phyloP scores from a whole-genome alignment of 192 early-diverging fungal species.

The Backusella australiensis region DNA sequence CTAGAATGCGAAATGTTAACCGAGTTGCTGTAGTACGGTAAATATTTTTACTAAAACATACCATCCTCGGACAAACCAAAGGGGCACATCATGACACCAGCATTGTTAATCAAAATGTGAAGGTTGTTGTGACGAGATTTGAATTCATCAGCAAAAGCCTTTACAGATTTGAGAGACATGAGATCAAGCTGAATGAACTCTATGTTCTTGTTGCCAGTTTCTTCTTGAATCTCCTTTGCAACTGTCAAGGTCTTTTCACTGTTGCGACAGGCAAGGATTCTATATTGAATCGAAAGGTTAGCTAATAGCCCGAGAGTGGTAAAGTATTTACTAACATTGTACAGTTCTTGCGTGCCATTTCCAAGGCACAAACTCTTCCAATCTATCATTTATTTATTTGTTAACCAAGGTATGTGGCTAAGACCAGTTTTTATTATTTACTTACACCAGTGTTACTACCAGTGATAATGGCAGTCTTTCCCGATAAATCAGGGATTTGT shows the following conservation, averaged over 20 bases:
- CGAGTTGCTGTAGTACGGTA: not conserved
- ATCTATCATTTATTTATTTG: slow-evolving; percentile 16
- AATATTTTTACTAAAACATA: not conserved
- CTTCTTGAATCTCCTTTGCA: slow-evolving; percentile 20
- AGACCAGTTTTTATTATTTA: not conserved
- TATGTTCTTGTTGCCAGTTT: slow-evolving; percentile 15
- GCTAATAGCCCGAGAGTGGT: not conserved
- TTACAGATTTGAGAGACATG: slow-evolving; percentile 37
- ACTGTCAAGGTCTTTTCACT: slow-evolving; percentile 8
- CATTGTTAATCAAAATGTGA: slow-evolving; percentile 60
- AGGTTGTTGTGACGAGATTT: slow-evolving; percentile 31
- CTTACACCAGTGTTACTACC: slow-evolving; percentile 46
- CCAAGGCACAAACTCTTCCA: slow-evolving; percentile 22
- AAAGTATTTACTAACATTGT: slow-evolving; percentile 20
- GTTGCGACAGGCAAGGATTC: slow-evolving; percentile 16
- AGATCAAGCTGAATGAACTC: slow-evolving; percentile 31
- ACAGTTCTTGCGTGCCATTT: slow-evolving; percentile 27
- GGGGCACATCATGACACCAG: slow-evolving; percentile 54
- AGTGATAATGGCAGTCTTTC: slow-evolving; percentile 46
- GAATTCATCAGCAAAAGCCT: slow-evolving; percentile 35
- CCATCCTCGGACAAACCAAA: slow-evolving; percentile 37
- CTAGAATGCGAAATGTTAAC: slow-evolving; percentile 8
- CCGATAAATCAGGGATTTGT: slow-evolving; percentile 33
- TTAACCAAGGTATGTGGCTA: not conserved
- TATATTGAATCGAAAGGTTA: not conserved